phyloP scores from a whole-genome alignment of 106 monocot species.

The Phalaenopsis equestris region DNA sequence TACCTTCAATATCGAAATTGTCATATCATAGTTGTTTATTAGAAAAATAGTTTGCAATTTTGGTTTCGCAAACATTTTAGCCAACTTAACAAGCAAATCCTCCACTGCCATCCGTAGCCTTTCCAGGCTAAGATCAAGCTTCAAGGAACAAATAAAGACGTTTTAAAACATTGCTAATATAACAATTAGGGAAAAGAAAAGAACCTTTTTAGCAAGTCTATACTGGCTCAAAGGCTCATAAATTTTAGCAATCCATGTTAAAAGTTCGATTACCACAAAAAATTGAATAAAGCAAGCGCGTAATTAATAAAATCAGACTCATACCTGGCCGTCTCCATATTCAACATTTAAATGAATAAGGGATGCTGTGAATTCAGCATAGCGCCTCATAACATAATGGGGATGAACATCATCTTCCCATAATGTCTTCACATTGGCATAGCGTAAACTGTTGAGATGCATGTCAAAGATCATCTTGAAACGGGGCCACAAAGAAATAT shows the following conservation, averaged over 20 bases:
- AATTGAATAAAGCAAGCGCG: not conserved
- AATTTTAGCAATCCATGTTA: not conserved
- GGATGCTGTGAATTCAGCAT: constrained; percentile 98
- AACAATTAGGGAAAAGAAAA: not conserved
- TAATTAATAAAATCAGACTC: not conserved
- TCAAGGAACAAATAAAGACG: constrained; percentile 10
- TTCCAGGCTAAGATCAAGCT: constrained; percentile 96
- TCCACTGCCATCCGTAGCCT: constrained; percentile 90
- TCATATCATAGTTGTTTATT: constrained; percentile 99
- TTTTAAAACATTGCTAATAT: not conserved
- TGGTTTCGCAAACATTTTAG: constrained; percentile 65
- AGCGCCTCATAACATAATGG: constrained; percentile 95
- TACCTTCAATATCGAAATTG: constrained; percentile 88
- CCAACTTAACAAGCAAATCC: constrained; percentile 83
- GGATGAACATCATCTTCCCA: constrained; percentile 99
- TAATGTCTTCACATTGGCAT: constrained; percentile 78
- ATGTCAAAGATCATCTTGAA: constrained; percentile 99
- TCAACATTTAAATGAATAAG: constrained; percentile 90
- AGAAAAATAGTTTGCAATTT: constrained; percentile 90
- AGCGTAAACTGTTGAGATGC: constrained; percentile 88
- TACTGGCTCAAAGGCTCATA: too few relatives aligned
- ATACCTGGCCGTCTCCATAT: constrained; percentile 96
- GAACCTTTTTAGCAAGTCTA: not conserved
- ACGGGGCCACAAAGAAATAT: constrained; percentile 94
- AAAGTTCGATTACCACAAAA: not conserved